Evolutionary conservation across 768 basidiomycete genomes (phyloP), one percentile per base, ranked within the genome.

Genomic region (Mycena chlorophos): DNA sequence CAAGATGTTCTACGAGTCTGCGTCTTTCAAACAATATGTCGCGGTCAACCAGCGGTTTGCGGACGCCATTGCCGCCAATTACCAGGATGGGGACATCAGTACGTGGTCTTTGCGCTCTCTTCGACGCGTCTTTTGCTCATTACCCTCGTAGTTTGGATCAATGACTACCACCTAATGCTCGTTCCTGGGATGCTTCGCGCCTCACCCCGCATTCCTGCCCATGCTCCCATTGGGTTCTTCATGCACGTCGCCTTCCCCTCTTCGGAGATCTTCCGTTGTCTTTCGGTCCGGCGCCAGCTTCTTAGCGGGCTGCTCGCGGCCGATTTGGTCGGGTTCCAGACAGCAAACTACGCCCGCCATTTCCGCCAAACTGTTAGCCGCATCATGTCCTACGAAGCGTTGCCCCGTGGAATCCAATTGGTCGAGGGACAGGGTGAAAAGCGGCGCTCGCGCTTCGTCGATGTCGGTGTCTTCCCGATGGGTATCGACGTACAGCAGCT

Each of bases 131-230:
- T 22, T 29, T 23, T 38, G 43, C 26, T 30, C 55, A 39, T 34
- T 26, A 16, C 51, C 17, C 39, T 37, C 37, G 6, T 57, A 81
- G 79, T 91, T 63, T 90, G 87, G 87, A 80, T 91, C 3, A 94
- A 99, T 71, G 96, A 98, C 74, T 99, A 98, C 71, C 96, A 99
- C 66, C 86, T 98, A 46, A 88, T 97, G 78, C 86, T 98, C 47
- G 83, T 97, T 8, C 96, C 96, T 1, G 79, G 82, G 39, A 85
- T 98, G 72, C 81, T 98, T 26, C 87, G 95, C 48, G 78, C 85
- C 59, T 79, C 72, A 22, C 77, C 69, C 52, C 79, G 65, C 68
- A 92, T 70, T 69, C 86, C 68, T 3, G 66, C 73, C 1, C 76
- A 78, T 19, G 83, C 85, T 0, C 83, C 86, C 30, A 89, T 93